Percentiles rank a stretch among this genome's conserved stretches.
These are phyloP conservation scores for Aspergillus unguis DNA, from an alignment of 2,329 filamentous ascomycete genomes.

Conservation along the genomic window DNA sequence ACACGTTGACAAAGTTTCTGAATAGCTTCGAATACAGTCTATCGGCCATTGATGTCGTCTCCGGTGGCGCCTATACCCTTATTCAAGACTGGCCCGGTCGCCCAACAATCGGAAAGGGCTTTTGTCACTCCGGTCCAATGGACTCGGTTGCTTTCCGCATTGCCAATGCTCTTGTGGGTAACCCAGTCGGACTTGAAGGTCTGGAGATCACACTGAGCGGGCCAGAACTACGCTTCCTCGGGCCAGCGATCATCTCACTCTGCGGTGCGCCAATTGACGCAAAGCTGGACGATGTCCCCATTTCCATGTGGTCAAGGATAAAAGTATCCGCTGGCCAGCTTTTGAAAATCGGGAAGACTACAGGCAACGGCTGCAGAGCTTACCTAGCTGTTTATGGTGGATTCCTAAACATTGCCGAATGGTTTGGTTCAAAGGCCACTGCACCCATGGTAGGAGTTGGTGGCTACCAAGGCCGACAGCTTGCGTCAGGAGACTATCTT, in stretches of 20 bases:
- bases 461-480: conserved; percentile 57
- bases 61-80: conserved; percentile 55
- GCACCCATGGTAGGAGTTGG: conserved; percentile 57
- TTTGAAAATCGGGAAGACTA: conserved; percentile 55
- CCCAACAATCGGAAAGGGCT: conserved; percentile 55
- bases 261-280: conserved; percentile 56
- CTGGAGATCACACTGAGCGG: conserved; percentile 61
- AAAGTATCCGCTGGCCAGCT: conserved; percentile 50
- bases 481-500: conserved; percentile 55
- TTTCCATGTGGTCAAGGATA: conserved; percentile 57
- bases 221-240: conserved; percentile 56
- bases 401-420: conserved; percentile 53
- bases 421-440: conserved; percentile 59
- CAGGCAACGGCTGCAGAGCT: conserved; percentile 52
- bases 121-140: conserved; percentile 61
- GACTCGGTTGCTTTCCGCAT: conserved; percentile 57
- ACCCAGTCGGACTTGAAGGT: conserved; percentile 50
- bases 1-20: conserved; percentile 58
- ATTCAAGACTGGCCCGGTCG: conserved; percentile 59
- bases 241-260: conserved; percentile 54
- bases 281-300: conserved; percentile 47
- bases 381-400: conserved; percentile 60
- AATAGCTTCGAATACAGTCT: conserved; percentile 50
- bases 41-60: conserved; percentile 55
- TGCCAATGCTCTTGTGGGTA: conserved; percentile 60